Percentiles rank a stretch among this genome's conserved stretches.
These are phyloP conservation scores for Echria macrotheca DNA, from an alignment of 495 filamentous ascomycete genomes.

Conservation along the genomic window DNA sequence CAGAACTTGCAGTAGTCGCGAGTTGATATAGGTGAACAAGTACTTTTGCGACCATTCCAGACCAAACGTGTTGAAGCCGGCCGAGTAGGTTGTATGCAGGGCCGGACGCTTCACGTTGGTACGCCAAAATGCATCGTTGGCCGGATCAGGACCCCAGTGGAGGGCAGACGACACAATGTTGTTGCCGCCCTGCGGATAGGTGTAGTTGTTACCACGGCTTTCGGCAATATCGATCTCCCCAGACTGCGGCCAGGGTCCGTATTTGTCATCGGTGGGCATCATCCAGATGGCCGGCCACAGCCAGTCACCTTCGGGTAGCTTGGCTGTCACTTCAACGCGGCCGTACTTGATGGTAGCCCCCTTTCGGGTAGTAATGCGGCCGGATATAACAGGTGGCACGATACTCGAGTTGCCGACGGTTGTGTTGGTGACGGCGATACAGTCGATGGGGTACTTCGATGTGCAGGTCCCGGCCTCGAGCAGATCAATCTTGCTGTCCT, in stretches of 20 bases:
- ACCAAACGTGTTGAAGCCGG: slow-evolving; percentile 65
- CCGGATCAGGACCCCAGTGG: slow-evolving; percentile 68
- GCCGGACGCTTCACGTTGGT: slow-evolving; percentile 70
- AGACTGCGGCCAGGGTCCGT: slow-evolving; percentile 71
- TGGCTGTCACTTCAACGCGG: slow-evolving; percentile 72
- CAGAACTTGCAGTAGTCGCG: slow-evolving; percentile 68
- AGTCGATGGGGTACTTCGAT: slow-evolving; percentile 47
- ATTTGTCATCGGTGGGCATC: slow-evolving; percentile 67
- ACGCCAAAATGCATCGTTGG: slow-evolving; percentile 65
- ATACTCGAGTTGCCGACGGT: slow-evolving; percentile 68
- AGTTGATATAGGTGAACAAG: slow-evolving; percentile 81
- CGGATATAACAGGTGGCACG: slow-evolving; percentile 74
- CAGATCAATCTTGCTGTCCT: slow-evolving; percentile 60
- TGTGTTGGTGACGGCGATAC: slow-evolving; percentile 55
- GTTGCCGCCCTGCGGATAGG: slow-evolving; percentile 69
- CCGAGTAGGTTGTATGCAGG: slow-evolving; percentile 70
- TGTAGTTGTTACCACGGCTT: slow-evolving; percentile 72
- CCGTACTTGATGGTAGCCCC: slow-evolving; percentile 73
- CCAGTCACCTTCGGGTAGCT: slow-evolving; percentile 74
- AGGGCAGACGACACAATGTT: slow-evolving; percentile 75
- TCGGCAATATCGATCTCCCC: slow-evolving; percentile 87
- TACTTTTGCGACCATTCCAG: slow-evolving; percentile 87
- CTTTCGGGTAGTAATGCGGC: slow-evolving; percentile 65
- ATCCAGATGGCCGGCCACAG: slow-evolving; percentile 92
- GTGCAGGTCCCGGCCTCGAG: slow-evolving; percentile 61